phyloP scores from a whole-genome alignment of 768 basidiomycete genomes.

The Boletus fagicola region DNA sequence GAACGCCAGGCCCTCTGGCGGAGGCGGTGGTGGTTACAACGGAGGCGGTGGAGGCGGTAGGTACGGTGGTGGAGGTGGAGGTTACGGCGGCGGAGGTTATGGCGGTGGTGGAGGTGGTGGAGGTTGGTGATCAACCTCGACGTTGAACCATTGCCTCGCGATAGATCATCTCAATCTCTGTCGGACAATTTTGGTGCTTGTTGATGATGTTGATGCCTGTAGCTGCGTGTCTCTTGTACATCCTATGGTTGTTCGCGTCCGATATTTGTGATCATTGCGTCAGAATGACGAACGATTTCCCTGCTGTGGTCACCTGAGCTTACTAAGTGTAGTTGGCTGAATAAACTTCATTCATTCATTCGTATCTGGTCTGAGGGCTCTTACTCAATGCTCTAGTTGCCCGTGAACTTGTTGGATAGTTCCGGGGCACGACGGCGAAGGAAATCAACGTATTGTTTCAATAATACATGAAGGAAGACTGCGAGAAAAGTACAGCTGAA shows the following conservation, averaged over 20 bases:
- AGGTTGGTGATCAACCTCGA: conserved; percentile 10
- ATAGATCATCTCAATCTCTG: conserved; percentile 4
- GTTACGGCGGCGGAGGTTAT: conserved; percentile 7
- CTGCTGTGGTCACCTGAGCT: not conserved
- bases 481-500: not conserved
- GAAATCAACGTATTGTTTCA: conserved; percentile 1
- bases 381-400: too few relatives aligned
- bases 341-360: too few relatives aligned
- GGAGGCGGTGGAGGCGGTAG: not conserved
- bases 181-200: conserved; percentile 3
- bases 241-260: not conserved
- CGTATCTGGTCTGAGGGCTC: not conserved
- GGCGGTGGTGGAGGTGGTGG: conserved; percentile 6
- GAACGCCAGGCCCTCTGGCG: conserved; percentile 31
- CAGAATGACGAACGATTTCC: not conserved
- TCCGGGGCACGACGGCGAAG: too few relatives aligned
- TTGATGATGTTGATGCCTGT: conserved; percentile 12
- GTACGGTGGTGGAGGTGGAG: conserved; percentile 14
- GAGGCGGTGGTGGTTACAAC: conserved; percentile 23
- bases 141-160: not conserved
- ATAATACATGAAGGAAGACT: conserved; percentile 11
- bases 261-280: not conserved
- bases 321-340: too few relatives aligned
- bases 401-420: too few relatives aligned
- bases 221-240: not conserved